Evolutionary conservation across 139 green algal species (phyloP), one percentile per base, ranked within the genome.

Genomic region (Chlorella vulgaris): DNA sequence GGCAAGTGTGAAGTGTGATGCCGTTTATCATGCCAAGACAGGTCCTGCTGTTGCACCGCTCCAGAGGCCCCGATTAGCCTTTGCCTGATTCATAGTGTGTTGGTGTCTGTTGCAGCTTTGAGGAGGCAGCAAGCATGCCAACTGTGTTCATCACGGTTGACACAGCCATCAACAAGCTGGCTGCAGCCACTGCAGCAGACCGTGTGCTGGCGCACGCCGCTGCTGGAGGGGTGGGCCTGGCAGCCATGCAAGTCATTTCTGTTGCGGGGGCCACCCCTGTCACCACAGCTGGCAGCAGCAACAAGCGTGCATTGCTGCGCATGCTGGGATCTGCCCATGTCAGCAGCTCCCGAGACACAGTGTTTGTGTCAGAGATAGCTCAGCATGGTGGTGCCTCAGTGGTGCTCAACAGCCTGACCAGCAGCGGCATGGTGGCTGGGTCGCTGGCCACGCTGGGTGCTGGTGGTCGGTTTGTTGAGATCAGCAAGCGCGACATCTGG

Each of bases 401-500:
- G 31, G 85, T 88, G 29, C 86, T 98, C n/a, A 98, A 98, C 88
- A 93, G 88, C 26, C 87, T 98, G 71, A 98, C 94, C n/a, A 93
- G 87, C n/a, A 88, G 92, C 7, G 94, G 94, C 76, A 94, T 98
- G 90, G 93, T 97, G 58, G 88, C 88, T 15, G 92, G 81, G 29
- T 91, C 87, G 2, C 76, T 97, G 53, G 84, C 92, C 24, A 29
- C 73, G n/a, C 71, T 96, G 31, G 80, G 53, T n/a, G 47, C n/a
- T 8, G 91, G 91, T 38, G 94, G 87, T 0, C 40, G 80, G 0
- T 86, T 96, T 74, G 89, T 95, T 47, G 94, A 98, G 84, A 97
- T 98, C 80, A 91, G 90, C 81, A 98, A 98, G 90, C 85, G 94
- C 40, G 94, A 96, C 89, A 95, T 98, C 68, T 97, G 92, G 92